Base-by-base conservation (phyloP, 2,329 filamentous ascomycete genomes). In the Penicillium concentricum region DNA sequence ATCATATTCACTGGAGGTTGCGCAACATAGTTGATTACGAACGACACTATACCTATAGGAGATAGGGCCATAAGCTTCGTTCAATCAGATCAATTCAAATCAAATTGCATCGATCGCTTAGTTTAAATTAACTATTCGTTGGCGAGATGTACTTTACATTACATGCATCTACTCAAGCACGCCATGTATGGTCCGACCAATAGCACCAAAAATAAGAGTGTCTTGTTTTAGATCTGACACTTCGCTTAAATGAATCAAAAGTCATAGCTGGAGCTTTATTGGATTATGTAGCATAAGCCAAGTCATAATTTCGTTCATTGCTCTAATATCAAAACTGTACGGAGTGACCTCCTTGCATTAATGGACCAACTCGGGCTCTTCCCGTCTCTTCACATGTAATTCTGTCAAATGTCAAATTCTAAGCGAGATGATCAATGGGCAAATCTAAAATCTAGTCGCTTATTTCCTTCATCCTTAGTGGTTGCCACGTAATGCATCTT, bases 391-490 rank as follows among this genome's bases (percentile, higher is more conserved):
- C 38, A 37, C 38, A 10, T 51, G 22, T 43, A n/a, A 37, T 37
- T 20, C 5, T 16, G 1, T 3, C 10, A 18, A 20, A 5, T 5
- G 16, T 9, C 5, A 2, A 5, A 9, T 42, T 13, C 3, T 9
- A 1, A 2, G 18, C 8, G 7, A 15, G 9, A 35, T 13, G 20
- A 30, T 62, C 52, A 71, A 58, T 72, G 67, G 2, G 67, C 69
- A 58, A 76, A 74, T 32, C 70, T 61, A 55, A 74, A 76, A 56
- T 74, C 73, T 32, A 74, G 45, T 24, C 73, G 59, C 54, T 68
- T 70, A 47, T 69, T 74, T 10, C 72, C 73, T 45, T 69, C 60
- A 13, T 74, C 71, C 30, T 56, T 67, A 2, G 70, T 74, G 2
- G 64, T 69, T 28, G 57, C 62, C 32, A 72, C 55, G 50, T 75